phyloP scores from a whole-genome alignment of 441 rosid species.

The Pelargonium hybrid region DNA sequence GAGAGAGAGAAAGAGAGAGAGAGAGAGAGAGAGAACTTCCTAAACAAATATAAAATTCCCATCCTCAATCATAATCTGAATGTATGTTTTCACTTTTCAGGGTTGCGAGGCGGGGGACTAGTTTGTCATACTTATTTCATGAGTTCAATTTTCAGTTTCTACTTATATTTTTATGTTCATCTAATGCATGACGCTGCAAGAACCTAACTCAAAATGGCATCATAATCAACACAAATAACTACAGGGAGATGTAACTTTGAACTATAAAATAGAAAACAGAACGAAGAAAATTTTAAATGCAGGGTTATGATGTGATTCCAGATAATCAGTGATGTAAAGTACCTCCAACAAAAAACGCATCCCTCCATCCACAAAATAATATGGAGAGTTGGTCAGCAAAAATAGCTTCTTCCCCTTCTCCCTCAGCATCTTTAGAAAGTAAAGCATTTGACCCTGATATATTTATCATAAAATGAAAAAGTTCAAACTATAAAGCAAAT shows the following conservation, averaged over 20 bases:
- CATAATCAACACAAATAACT: not conserved
- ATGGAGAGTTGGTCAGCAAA: slow-evolving; percentile 87
- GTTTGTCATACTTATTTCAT: not conserved
- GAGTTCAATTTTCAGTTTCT: not conserved
- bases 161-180: not conserved
- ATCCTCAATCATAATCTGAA: too few species aligned
- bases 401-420: slow-evolving; percentile 94
- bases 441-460: slow-evolving; percentile 53
- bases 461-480: slow-evolving; percentile 8
- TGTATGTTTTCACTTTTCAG: too few species aligned
- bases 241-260: not conserved
- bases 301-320: not conserved
- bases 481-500: not conserved
- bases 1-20: too few species aligned
- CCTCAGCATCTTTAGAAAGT: slow-evolving; percentile 60
- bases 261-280: not conserved
- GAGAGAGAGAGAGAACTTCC: too few species aligned
- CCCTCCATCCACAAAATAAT: slow-evolving; percentile 92
- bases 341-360: slow-evolving; percentile 94
- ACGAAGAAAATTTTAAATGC: not conserved
- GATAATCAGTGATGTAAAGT: slow-evolving; percentile 15
- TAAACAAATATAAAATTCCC: too few species aligned
- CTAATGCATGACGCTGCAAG: not conserved
- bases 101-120: not conserved
- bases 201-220: too few species aligned